Conservation (phyloP, 371 early-diverging fungal species). For the Apophysomyces elegans region DNA sequence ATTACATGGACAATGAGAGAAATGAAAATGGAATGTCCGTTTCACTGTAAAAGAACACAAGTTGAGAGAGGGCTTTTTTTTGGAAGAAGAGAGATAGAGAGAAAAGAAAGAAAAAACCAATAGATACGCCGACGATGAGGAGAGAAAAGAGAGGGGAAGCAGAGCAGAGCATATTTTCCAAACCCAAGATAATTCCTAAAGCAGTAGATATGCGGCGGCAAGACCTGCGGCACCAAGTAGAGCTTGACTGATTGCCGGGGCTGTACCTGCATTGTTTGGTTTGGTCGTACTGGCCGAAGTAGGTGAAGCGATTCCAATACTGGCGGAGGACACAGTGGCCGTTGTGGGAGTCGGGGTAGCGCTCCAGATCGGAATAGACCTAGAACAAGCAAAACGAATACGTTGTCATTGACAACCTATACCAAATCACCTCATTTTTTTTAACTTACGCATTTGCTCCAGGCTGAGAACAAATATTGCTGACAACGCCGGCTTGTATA, state of each 20-base stretch:
- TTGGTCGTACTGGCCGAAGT: not conserved
- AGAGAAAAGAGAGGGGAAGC: not conserved
- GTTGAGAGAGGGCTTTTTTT: conserved; percentile 10
- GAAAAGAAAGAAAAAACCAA: not conserved
- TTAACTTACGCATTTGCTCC: conserved; percentile 19
- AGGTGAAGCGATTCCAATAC: not conserved
- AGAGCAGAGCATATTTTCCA: too few species aligned
- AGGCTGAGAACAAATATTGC: conserved; percentile 8
- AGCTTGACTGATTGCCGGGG: conserved; percentile 3
- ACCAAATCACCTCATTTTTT: not conserved
- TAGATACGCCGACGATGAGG: not conserved
- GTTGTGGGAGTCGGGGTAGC: conserved; percentile 1
- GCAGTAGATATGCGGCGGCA: conserved; percentile 1
- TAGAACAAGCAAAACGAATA: not conserved
- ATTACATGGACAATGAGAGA: conserved; percentile 9
- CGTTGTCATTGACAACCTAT: not conserved
- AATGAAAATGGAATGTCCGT: conserved; percentile 8
- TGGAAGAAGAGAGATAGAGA: too few species aligned
- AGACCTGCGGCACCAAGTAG: conserved; percentile 3
- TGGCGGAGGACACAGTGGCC: not conserved
- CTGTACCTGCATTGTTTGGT: conserved; percentile 3
- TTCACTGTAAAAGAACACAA: conserved; percentile 12
- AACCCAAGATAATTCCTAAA: not conserved
- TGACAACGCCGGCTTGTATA: not conserved
- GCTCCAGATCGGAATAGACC: conserved; percentile 8